Conservation (phyloP, 2,329 filamentous ascomycete genomes). For the Moelleriella libera region DNA sequence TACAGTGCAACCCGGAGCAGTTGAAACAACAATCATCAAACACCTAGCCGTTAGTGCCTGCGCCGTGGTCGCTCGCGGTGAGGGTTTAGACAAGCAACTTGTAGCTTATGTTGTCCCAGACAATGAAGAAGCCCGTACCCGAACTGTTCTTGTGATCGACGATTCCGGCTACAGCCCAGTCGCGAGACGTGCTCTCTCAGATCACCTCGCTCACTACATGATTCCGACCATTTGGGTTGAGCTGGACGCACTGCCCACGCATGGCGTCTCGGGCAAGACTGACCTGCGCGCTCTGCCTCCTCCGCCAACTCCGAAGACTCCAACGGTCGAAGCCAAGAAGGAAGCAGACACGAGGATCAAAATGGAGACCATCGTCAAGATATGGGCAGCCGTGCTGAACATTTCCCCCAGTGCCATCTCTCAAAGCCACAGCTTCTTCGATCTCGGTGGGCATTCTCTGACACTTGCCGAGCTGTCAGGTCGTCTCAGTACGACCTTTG, state of each 20-base stretch:
- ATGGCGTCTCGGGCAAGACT: constrained; percentile 67
- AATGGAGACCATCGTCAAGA: constrained; percentile 51
- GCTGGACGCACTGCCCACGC: constrained; percentile 55
- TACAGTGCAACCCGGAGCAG: constrained; percentile 63
- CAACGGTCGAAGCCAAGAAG: constrained; percentile 23
- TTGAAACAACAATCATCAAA: constrained; percentile 57
- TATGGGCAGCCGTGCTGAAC: constrained; percentile 59
- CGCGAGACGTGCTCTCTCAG: constrained; percentile 48
- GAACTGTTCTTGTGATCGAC: constrained; percentile 51
- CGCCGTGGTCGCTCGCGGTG: constrained; percentile 59
- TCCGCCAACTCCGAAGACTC: constrained; percentile 39
- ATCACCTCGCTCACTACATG: constrained; percentile 69
- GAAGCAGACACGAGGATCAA: constrained; percentile 49
- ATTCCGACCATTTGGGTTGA: constrained; percentile 67
- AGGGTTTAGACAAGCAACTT: constrained; percentile 60
- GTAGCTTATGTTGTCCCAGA: constrained; percentile 67
- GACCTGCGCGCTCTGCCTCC: constrained; percentile 59
- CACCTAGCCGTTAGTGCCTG: constrained; percentile 58
- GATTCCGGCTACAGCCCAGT: constrained; percentile 57
- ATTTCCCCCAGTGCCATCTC: constrained; percentile 49
- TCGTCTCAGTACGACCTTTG: constrained; percentile 53
- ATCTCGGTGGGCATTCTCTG: constrained; percentile 66
- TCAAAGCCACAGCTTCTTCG: constrained; percentile 65
- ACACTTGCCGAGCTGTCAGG: constrained; percentile 66
- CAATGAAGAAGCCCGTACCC: constrained; percentile 39